Conservation (phyloP, 306 rosid genomes). For the Trifolium dubium region DNA sequence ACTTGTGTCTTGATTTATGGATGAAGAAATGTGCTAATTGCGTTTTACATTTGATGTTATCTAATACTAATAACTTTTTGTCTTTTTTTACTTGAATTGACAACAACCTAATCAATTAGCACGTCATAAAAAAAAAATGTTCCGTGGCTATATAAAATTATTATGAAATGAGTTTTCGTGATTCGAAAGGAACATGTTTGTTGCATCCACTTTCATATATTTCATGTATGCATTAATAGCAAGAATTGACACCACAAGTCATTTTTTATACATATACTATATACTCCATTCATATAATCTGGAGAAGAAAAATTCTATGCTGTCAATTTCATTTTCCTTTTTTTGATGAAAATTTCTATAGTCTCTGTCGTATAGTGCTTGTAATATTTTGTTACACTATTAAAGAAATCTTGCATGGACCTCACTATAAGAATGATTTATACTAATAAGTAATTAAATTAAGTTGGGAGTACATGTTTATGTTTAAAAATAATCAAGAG, state of each 20-base stretch:
- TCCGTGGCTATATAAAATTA: constrained; percentile 15
- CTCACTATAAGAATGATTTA: neutral
- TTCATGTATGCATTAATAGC: neutral
- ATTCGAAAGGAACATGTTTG: constrained; percentile 35
- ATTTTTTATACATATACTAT: neutral
- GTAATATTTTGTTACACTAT: neutral
- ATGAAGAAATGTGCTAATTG: constrained; percentile 25
- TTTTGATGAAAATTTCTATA: neutral
- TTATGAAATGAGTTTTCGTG: constrained; percentile 41
- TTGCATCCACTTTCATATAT: constrained; percentile 27
- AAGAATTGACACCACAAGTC: neutral
- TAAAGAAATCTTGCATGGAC: neutral
- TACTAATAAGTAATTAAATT: neutral
- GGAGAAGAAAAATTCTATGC: neutral
- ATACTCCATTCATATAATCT: neutral
- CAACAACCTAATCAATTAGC: constrained; percentile 28
- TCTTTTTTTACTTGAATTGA: constrained; percentile 9
- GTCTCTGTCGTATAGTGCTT: neutral
- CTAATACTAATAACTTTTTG: neutral
- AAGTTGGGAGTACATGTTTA: neutral
- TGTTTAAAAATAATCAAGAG: too few species aligned
- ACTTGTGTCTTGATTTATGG: neutral
- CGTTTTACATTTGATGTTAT: constrained; percentile 2
- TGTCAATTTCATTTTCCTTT: neutral
- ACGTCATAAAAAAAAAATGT: constrained; percentile 31